A percentile compares a stretch with the other conserved stretches of the same genome.
Conservation (phyloP, 257 asterid species). For the Misopates orontium region DNA sequence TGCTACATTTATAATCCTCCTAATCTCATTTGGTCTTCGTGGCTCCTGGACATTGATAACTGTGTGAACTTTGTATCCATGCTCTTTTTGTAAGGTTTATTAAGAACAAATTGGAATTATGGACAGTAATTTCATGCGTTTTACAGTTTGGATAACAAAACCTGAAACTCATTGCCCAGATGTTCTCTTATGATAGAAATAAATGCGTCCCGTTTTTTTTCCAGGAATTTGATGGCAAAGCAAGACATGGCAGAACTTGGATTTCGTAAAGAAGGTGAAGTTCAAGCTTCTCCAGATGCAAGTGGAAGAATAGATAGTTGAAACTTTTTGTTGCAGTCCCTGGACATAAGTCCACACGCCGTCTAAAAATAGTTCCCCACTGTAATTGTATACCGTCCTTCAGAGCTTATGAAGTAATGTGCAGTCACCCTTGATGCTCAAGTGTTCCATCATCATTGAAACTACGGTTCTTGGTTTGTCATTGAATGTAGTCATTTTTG, state of each 20-base stretch:
- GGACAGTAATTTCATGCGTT: neutral
- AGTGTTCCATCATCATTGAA: neutral
- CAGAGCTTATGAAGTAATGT: neutral
- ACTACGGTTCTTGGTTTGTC: neutral
- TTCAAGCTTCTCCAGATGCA: slow-evolving; percentile 34
- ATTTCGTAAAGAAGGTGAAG: slow-evolving; percentile 45
- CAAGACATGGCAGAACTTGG: slow-evolving; percentile 95
- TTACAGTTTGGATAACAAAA: neutral
- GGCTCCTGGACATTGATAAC: neutral
- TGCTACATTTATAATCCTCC: neutral
- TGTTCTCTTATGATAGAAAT: neutral
- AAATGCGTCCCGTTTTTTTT: slow-evolving; percentile 6
- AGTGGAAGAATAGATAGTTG: slow-evolving; percentile 31
- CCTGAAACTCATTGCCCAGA: neutral
- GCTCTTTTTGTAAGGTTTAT: neutral
- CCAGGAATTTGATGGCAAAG: slow-evolving; percentile 98
- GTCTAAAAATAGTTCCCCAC: neutral
- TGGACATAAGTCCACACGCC: neutral
- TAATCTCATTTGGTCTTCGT: slow-evolving; percentile 1
- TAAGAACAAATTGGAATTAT: no score
- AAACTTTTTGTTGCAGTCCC: slow-evolving; percentile 3
- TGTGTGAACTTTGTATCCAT: neutral
- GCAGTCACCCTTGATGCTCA: neutral
- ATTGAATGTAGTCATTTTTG: neutral
- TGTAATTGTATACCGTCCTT: slow-evolving; percentile 5